Evolutionary conservation across 164 flowering plant genomes (phyloP), one percentile per base, ranked within the genome.

Genomic region (Dillenia suffruticosa): DNA sequence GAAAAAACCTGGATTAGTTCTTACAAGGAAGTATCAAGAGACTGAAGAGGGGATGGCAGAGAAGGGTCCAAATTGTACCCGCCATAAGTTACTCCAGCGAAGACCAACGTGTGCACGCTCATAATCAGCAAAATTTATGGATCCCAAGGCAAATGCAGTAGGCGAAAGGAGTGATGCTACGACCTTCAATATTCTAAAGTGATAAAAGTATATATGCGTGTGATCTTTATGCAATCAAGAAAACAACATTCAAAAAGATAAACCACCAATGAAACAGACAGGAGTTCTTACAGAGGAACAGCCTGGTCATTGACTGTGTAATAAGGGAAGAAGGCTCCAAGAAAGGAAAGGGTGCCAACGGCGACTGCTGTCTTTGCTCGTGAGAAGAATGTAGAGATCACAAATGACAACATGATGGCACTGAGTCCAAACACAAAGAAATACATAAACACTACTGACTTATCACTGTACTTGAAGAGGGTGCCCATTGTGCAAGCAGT

Each of bases 21-120:
- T 59, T 16, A 62, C 49, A 66, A 52, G 54, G 10, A 61, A 44
- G 44, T 46, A 62, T 40, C 16, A 45, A 65, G 32, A 43, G 14
- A 57, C 9, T 46, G 57, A 62, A 40, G 1, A 57, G 9, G 16
- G 24, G 8, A 14, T n/a, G 26, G 40, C 32, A 46, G 12, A 51
- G 48, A 47, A 66, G 52, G 26, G 51, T 12, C 66, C 16, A 58
- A 22, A 65, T 59, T 51, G 61, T 82, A 89, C 99, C 84, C 82
- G 84, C 99, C 99, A 94, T 47, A 94, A 82, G 78, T 94, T 94
- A 78, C 88, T 91, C 99, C 99, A 94, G 10, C 97, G 93, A 24
- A 94, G 82, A 64, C 99, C 99, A 74, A 94, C 99, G 72, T 91
- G 97, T 65, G 99, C 99, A 67, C 94, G 93, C 77, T 94, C 99